Evolutionary conservation across 2,329 filamentous ascomycete genomes (phyloP).

Genomic region (Neocucurbitaria cava): DNA sequence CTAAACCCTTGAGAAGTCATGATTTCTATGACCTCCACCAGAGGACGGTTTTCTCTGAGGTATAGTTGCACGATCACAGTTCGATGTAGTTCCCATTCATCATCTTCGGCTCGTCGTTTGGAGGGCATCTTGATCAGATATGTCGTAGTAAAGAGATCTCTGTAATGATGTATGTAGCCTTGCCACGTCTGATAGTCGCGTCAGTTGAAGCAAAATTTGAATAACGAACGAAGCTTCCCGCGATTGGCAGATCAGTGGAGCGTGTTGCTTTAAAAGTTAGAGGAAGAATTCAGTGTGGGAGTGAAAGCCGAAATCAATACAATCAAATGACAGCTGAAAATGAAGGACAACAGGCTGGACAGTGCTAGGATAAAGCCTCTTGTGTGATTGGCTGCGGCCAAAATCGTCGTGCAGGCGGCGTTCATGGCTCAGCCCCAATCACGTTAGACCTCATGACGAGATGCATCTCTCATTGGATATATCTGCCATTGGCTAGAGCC

Average conservation of each 20-base stretch:
- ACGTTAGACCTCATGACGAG: background rate
- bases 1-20: constrained; percentile 11
- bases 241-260: background rate
- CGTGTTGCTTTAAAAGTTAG: too few species aligned
- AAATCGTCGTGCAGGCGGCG: background rate
- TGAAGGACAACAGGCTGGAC: background rate
- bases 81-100: constrained; percentile 8
- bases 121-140: constrained; percentile 2
- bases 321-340: background rate
- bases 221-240: background rate
- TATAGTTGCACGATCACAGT: constrained; percentile 7
- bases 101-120: constrained; percentile 7
- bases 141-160: too few species aligned
- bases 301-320: background rate
- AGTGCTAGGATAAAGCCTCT: background rate
- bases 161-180: background rate
- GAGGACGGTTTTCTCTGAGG: background rate
- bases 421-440: background rate
- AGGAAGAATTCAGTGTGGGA: background rate
- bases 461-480: background rate
- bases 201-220: background rate
- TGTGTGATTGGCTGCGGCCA: constrained; percentile 5
- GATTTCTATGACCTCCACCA: constrained; percentile 5
- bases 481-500: background rate
- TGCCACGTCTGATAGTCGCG: background rate